Evolutionary conservation across 208 protist species (phyloP).

Genomic region (Trypanosoma lewisi): DNA sequence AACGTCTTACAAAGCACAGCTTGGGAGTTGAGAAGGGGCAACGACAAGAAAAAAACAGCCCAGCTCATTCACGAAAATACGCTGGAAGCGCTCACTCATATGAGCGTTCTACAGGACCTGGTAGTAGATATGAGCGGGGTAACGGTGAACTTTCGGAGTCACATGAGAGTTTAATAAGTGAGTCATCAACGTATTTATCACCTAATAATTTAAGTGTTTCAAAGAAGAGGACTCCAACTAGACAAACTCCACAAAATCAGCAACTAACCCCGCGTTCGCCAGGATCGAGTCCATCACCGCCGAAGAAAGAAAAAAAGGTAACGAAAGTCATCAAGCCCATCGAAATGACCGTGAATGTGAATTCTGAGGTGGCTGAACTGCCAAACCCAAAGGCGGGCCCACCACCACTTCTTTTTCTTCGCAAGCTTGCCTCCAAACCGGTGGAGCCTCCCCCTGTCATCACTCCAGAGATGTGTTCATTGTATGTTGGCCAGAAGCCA

Average conservation of each 20-base stretch:
- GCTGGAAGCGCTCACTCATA: constrained; percentile 1
- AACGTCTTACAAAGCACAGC: constrained; percentile 19
- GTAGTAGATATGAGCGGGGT: not conserved
- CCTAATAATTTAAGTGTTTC: not conserved
- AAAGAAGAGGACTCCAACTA: not conserved
- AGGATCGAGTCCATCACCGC: not conserved
- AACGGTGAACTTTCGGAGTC: constrained; percentile 8
- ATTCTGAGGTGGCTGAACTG: not conserved
- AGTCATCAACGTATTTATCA: not conserved
- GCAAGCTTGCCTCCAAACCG: not conserved
- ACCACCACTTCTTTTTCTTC: constrained; percentile 16
- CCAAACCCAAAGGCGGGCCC: constrained; percentile 21
- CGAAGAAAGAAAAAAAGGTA: not conserved
- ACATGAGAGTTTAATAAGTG: constrained; percentile 6
- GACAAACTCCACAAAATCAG: not conserved
- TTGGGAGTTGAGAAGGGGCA: not conserved
- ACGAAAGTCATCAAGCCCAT: not conserved
- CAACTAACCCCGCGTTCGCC: not conserved
- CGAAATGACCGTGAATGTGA: not conserved
- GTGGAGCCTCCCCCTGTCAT: constrained; percentile 17
- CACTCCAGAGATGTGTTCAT: constrained; percentile 25
- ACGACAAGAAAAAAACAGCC: not conserved
- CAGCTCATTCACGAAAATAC: not conserved
- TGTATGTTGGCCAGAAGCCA: constrained; percentile 22
- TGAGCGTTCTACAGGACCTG: not conserved